Evolutionary conservation across 306 rosid genomes (phyloP).

Genomic region (barrel medic (Medicago truncatula)): MtrunA17r5.0-ANR NC_053044.1:31734501-31735000

Average conservation of each 20-base stretch:
- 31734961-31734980: slow-evolving; percentile 24
- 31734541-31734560: slow-evolving; percentile 31
- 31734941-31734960: slow-evolving; percentile 11
- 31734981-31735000: slow-evolving; percentile 23
- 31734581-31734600: slow-evolving; percentile 30
- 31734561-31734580: slow-evolving; percentile 4
- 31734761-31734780: slow-evolving; percentile 44
- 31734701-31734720: not conserved
- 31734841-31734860: slow-evolving; percentile 81
- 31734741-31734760: too few species aligned
- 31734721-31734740: too few species aligned
- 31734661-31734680: slow-evolving; percentile 86
- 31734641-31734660: slow-evolving; percentile 70
- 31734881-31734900: slow-evolving; percentile 8
- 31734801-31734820: slow-evolving; percentile 78
- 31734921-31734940: not conserved
- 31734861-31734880: slow-evolving; percentile 15
- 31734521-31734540: slow-evolving; percentile 72
- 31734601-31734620: slow-evolving; percentile 82
- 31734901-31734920: slow-evolving; percentile 16
- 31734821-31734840: slow-evolving; percentile 60
- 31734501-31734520: slow-evolving; percentile 63
- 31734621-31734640: slow-evolving; percentile 73
- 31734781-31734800: slow-evolving; percentile 75
- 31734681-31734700: slow-evolving; percentile 43